Percentiles rank a stretch among this genome's conserved stretches.
These are phyloP conservation scores for Aegilops tauschii DNA, from an alignment of 176 grass and related monocot genomes.

Conservation along the genomic window DNA sequence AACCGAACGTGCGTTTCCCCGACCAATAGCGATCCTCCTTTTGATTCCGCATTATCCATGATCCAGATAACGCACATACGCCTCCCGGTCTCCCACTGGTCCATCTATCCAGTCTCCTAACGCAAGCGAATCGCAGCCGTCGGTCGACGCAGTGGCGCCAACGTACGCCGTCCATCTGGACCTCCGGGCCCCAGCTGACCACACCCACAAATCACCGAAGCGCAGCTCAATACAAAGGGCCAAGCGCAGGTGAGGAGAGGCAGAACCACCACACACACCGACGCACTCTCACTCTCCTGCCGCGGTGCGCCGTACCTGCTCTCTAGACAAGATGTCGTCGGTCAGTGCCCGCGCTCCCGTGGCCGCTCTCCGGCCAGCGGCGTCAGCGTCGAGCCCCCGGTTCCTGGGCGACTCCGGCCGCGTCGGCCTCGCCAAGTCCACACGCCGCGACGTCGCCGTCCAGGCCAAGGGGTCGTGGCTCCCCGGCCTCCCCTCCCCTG, in stretches of 20 bases:
- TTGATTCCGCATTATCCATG: conserved; percentile 28
- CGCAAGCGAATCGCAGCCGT: conserved; percentile 5
- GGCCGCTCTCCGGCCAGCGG: conserved; percentile 33
- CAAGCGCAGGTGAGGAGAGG: not conserved
- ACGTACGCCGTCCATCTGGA: not conserved
- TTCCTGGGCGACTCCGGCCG: conserved; percentile 35
- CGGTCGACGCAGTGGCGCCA: not conserved
- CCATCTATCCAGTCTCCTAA: not conserved
- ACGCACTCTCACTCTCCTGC: not conserved
- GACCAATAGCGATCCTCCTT: conserved; percentile 34
- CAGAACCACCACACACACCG: not conserved
- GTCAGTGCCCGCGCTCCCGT: conserved; percentile 42
- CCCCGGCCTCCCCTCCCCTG: conserved; percentile 57
- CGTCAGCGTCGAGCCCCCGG: conserved; percentile 16
- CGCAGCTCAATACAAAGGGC: conserved; percentile 40
- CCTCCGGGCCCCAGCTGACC: not conserved
- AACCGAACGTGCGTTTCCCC: not conserved
- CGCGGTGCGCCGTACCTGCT: not conserved
- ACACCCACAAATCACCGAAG: not conserved
- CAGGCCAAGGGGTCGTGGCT: conserved; percentile 72
- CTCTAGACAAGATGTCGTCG: conserved; percentile 36
- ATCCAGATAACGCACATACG: conserved; percentile 60
- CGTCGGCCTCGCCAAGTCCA: conserved; percentile 14
- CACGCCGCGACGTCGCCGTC: conserved; percentile 35
- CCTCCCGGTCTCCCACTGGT: not conserved